Evolutionary conservation across 2,329 filamentous ascomycete species (phyloP).

Genomic region (Alternaria ethzedia): DNA sequence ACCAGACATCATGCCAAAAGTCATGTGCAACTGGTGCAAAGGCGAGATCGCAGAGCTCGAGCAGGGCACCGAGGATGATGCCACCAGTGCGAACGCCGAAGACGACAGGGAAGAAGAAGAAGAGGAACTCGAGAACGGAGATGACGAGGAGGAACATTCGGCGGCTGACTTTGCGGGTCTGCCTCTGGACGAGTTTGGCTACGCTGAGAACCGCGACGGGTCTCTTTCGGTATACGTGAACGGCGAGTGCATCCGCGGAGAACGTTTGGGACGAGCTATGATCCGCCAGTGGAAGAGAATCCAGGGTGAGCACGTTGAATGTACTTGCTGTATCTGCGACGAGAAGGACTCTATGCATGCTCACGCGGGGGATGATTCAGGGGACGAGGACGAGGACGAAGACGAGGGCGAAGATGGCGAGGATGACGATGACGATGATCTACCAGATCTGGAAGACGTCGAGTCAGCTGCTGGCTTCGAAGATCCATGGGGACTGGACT

Average conservation of each 20-base stretch:
- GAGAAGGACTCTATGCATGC: neutral
- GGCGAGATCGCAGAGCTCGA: neutral
- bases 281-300: neutral
- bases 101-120: neutral
- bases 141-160: conserved; percentile 8
- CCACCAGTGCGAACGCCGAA: neutral
- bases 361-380: neutral
- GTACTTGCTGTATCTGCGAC: conserved; percentile 7
- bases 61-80: neutral
- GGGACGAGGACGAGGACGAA: neutral
- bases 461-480: neutral
- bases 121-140: neutral
- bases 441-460: neutral
- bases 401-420: neutral
- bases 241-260: neutral
- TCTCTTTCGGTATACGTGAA: conserved; percentile 4
- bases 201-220: conserved; percentile 5
- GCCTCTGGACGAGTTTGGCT: neutral
- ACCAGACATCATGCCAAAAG: neutral
- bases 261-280: neutral
- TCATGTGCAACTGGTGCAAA: conserved; percentile 17
- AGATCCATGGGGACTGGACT: conserved; percentile 1
- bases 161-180: conserved; percentile 1
- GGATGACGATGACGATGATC: neutral
- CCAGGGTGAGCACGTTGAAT: neutral